Conservation (phyloP, 108 stramenopile species). For the Parietichytrium sp. region DNA sequence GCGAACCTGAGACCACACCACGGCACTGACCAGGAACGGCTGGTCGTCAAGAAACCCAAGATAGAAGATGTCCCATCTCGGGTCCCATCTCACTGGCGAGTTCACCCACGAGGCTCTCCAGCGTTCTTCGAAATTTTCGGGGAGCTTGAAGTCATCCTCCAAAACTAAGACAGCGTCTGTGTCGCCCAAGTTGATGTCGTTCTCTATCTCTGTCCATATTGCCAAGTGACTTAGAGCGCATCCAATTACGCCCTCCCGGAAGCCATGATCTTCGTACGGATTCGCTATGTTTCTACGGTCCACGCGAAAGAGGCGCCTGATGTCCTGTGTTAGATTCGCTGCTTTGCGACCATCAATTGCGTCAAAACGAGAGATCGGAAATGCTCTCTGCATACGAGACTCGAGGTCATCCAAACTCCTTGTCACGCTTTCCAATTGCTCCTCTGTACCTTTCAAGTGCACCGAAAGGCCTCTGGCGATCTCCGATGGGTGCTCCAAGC, state of each 20-base stretch:
- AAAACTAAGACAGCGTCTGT: not conserved
- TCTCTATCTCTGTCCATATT: not conserved
- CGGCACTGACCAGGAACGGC: not conserved
- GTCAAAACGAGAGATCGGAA: too few species aligned
- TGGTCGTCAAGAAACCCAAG: not conserved
- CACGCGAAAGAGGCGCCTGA: not conserved
- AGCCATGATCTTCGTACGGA: conserved; percentile 12
- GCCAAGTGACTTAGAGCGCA: not conserved
- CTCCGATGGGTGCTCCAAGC: too few species aligned
- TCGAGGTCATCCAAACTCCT: too few species aligned
- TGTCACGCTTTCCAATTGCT: too few species aligned
- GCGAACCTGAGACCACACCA: not conserved
- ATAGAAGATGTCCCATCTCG: conserved; percentile 10
- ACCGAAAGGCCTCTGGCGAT: too few species aligned
- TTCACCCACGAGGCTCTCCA: not conserved
- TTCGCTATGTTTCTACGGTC: not conserved
- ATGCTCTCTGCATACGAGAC: too few species aligned
- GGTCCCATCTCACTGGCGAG: not conserved
- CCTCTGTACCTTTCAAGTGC: too few species aligned
- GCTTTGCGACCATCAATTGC: not conserved
- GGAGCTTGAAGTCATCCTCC: not conserved
- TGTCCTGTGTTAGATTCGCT: not conserved
- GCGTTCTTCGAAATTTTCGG: not conserved
- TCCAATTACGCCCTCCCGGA: not conserved
- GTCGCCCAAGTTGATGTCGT: not conserved